These are phyloP conservation scores for Teunomyces pallodes DNA, from an alignment of 805 yeast genomes.

Conservation along the genomic window DNA sequence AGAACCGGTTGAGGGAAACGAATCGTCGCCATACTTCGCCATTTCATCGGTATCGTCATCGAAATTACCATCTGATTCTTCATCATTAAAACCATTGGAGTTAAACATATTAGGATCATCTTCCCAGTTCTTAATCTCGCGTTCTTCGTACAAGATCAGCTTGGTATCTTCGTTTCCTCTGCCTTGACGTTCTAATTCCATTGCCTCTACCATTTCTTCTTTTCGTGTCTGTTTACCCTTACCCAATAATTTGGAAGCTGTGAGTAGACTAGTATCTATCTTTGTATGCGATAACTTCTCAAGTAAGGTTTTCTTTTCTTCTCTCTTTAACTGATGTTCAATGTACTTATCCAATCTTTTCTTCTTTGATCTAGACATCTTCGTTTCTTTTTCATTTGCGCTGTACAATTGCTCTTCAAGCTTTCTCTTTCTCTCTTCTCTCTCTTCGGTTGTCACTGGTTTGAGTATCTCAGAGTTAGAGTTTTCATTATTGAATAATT, in stretches of 20 bases:
- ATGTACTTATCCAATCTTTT: constrained; percentile 87
- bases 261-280: constrained; percentile 68
- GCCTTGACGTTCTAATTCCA: constrained; percentile 70
- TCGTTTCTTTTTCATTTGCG: constrained; percentile 58
- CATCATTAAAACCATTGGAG: not conserved
- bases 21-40: constrained; percentile 17
- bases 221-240: constrained; percentile 64
- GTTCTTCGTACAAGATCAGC: constrained; percentile 67
- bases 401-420: constrained; percentile 55
- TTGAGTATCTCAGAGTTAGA: constrained; percentile 59
- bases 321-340: constrained; percentile 83
- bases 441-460: constrained; percentile 66
- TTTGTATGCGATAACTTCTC: constrained; percentile 66
- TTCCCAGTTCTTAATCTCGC: constrained; percentile 60
- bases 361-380: constrained; percentile 67
- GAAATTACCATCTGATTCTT: constrained; percentile 1
- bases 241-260: constrained; percentile 77
- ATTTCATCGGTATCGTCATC: constrained; percentile 14
- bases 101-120: constrained; percentile 11
- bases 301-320: constrained; percentile 76
- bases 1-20: constrained; percentile 16
- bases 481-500: constrained; percentile 28
- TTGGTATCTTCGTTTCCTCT: constrained; percentile 59
- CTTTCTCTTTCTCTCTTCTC: constrained; percentile 60
- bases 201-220: constrained; percentile 73